These are phyloP conservation scores for Fonsecaea pedrosoi DNA, from an alignment of 2,329 filamentous ascomycete genomes.

Conservation along the genomic window DNA sequence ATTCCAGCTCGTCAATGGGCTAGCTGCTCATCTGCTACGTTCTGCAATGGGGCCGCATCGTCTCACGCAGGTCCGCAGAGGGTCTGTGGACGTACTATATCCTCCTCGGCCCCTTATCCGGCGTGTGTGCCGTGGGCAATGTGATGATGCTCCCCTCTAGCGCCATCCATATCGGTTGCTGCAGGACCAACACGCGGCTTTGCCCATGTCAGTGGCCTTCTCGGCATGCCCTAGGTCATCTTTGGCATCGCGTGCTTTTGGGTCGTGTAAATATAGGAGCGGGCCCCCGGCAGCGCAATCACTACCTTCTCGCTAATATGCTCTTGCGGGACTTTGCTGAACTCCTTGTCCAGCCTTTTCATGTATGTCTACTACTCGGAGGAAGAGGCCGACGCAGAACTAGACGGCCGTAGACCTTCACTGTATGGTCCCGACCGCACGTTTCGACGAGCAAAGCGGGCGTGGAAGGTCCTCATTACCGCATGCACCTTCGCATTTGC, in stretches of 20 bases:
- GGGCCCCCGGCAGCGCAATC: background rate
- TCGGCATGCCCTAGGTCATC: conserved; percentile 27
- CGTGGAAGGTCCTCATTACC: conserved; percentile 20
- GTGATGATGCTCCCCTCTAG: conserved; percentile 31
- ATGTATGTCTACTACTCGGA: conserved; percentile 31
- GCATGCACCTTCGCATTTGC: conserved; percentile 29
- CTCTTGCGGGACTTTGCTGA: background rate
- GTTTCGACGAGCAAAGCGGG: conserved; percentile 27
- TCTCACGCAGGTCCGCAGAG: conserved; percentile 26
- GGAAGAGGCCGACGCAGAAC: conserved; percentile 30
- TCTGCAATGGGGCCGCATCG: conserved; percentile 26
- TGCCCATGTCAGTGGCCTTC: conserved; percentile 25
- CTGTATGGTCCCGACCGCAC: conserved; percentile 25
- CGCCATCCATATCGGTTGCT: conserved; percentile 28
- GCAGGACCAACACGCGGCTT: conserved; percentile 27
- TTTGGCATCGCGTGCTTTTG: conserved; percentile 29
- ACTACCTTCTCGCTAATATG: background rate
- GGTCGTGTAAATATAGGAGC: conserved; percentile 20
- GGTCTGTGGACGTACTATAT: conserved; percentile 29
- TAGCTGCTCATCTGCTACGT: conserved; percentile 30
- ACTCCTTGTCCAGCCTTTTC: conserved; percentile 18
- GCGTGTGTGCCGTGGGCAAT: conserved; percentile 29
- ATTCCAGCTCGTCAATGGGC: conserved; percentile 28
- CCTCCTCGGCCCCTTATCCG: conserved; percentile 27
- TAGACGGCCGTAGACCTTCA: conserved; percentile 21